Evolutionary conservation across 139 green algal species (phyloP).

Genomic region (Chlamydomonas incerta): DNA sequence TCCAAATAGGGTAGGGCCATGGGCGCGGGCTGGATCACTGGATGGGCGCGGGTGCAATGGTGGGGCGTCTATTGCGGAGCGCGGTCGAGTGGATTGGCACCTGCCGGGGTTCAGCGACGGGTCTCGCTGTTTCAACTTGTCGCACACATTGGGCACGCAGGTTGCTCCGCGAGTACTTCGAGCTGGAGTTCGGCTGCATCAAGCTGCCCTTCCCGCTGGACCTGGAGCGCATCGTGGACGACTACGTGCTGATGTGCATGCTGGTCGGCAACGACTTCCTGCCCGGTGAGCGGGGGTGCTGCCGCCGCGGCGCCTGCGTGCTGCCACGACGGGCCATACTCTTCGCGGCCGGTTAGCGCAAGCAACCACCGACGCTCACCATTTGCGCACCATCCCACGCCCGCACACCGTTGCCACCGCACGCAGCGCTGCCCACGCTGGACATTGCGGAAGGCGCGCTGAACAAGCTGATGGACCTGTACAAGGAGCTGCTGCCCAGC

Average conservation of each 20-base stretch:
- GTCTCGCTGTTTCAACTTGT: no score
- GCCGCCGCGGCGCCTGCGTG: no score
- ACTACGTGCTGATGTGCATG: conserved; percentile 97
- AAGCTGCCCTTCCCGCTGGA: conserved; percentile 69
- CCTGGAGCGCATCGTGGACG: conserved; percentile 92
- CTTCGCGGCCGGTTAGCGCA: no score
- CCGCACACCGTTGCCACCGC: no score
- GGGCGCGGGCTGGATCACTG: no score
- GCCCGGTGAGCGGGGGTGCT: conserved; percentile 57
- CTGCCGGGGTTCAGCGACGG: no score
- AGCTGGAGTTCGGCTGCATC: conserved; percentile 77
- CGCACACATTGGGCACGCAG: conserved; percentile 53
- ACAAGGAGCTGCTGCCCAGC: conserved; percentile 87
- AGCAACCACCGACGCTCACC: no score
- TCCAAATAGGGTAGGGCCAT: conserved; percentile 93
- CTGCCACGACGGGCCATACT: no score
- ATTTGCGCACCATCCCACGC: no score
- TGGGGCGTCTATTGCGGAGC: no score
- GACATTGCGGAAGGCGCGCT: conserved; percentile 93
- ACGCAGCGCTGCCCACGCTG: conserved; percentile 87
- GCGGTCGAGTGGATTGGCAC: no score
- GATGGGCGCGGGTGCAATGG: no score
- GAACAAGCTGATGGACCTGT: conserved; percentile 91
- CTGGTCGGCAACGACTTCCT: conserved; percentile 97
- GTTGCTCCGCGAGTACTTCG: conserved; percentile 92